Evolutionary conservation across 345 rosid species (phyloP), one percentile per base, ranked within the genome.

Genomic region (Psidium friedrichsthalianum): DNA sequence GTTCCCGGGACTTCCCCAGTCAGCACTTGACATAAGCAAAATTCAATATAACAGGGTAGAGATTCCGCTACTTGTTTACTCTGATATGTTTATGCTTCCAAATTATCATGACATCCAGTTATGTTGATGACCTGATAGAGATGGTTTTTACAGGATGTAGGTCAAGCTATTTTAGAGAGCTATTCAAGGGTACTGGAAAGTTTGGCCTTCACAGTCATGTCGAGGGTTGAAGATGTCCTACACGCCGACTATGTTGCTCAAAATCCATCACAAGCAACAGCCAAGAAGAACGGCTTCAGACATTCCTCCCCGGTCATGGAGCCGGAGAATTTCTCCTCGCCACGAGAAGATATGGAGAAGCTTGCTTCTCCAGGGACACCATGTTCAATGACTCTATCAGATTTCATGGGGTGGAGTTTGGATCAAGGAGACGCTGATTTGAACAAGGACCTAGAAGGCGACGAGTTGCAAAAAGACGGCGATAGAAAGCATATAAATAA

Each of bases 121-220:
- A 53, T 32, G 6, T 36, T 54, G 51, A 54, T 56, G n/a, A 54
- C 56, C 80, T 69, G 47, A 69, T 36, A 20, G 25, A 42, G 25
- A 12, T 36, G 12, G 47, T 74, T 53, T 87, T 47, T 22, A 32
- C 91, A 95, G 99, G 99, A 95, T 86, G 92, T 96, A 49, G 99
- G 99, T 18, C 97, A 94, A 55, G 95, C 98, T 2, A 85, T 94
- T 58, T 87, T 96, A 36, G 99, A 96, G 86, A 94, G 99, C 89
- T 96, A 96, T 90, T 96, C 99, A 6, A 94, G 99, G 90, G 91
- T 95, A 15, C 90, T 96, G 10, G 99, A 96, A 87, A 96, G 95
- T 89, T 94, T 96, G 89, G 99, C 98, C 74, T 92, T 88, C 85
- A 93, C 97, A 0, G 97, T 96, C 7, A 55, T 91, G 91, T 96